phyloP scores from a whole-genome alignment of 441 rosid genomes.

The Viola pubescens region DNA sequence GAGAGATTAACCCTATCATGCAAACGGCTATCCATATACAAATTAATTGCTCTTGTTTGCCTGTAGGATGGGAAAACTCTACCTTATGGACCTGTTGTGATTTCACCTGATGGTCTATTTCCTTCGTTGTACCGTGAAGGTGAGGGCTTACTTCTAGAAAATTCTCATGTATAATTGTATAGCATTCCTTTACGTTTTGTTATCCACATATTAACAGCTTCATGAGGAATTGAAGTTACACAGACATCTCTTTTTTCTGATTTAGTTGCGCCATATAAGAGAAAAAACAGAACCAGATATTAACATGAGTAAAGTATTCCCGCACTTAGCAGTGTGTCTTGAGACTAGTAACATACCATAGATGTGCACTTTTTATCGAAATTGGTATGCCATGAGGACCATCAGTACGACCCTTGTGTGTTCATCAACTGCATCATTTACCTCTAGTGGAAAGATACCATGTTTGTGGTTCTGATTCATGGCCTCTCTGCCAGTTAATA shows the following conservation, averaged over 20 bases:
- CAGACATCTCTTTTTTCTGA: too few species aligned
- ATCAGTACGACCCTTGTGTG: neutral
- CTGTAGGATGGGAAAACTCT: constrained; percentile 78
- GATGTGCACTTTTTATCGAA: too few species aligned
- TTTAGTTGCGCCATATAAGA: too few species aligned
- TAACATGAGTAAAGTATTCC: too few species aligned
- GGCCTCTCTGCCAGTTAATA: too few species aligned
- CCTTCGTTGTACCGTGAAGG: constrained; percentile 89
- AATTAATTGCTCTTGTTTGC: constrained; percentile 14
- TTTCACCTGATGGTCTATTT: constrained; percentile 83
- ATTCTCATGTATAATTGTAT: neutral
- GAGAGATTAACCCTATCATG: neutral
- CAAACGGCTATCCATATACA: neutral
- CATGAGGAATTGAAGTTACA: neutral
- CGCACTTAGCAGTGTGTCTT: too few species aligned
- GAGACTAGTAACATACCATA: too few species aligned
- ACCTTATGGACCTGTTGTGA: constrained; percentile 81
- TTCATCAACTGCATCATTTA: constrained; percentile 4
- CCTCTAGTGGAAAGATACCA: neutral
- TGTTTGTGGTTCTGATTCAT: too few species aligned
- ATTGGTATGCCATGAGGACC: too few species aligned
- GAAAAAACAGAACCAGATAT: too few species aligned
- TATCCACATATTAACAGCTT: neutral
- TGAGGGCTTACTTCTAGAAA: constrained; percentile 16
- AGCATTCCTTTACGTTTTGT: neutral